A percentile compares a stretch with the other conserved stretches of the same genome.
phyloP scores from a whole-genome alignment of 495 filamentous ascomycete species.

The Aspergillus leporis region DNA sequence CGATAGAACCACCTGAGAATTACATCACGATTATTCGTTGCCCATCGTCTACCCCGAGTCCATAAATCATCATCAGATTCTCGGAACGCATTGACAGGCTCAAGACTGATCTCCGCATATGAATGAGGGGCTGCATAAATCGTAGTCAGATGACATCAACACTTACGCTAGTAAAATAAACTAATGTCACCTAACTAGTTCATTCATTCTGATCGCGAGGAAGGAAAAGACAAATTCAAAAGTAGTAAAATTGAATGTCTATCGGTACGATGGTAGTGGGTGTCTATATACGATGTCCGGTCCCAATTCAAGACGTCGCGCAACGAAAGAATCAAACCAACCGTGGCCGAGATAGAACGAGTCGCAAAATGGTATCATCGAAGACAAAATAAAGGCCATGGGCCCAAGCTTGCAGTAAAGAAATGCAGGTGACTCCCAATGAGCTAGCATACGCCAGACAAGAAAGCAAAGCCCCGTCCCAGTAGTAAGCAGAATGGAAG shows the following conservation, averaged over 20 bases:
- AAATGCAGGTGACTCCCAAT: conserved; percentile 23
- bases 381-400: conserved; percentile 29
- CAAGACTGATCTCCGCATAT: no score
- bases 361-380: conserved; percentile 49
- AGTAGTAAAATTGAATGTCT: conserved; percentile 16
- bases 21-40: no score
- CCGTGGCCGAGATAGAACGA: conserved; percentile 8
- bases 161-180: no score
- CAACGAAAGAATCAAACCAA: conserved; percentile 12
- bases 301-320: conserved; percentile 3
- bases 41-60: no score
- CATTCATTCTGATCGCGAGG: not conserved
- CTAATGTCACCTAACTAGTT: no score
- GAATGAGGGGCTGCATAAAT: no score
- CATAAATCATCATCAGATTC: no score
- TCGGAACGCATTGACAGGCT: no score
- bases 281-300: conserved; percentile 13
- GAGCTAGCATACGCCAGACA: conserved; percentile 26
- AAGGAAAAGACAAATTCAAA: not conserved
- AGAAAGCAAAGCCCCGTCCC: conserved; percentile 34
- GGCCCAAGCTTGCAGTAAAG: conserved; percentile 31
- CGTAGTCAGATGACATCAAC: no score
- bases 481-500: conserved; percentile 13
- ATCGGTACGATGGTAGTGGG: conserved; percentile 17
- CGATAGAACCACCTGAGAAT: no score